Base-by-base conservation (phyloP, 2,329 filamentous ascomycete genomes). In the Hysterium pulicare region DNA sequence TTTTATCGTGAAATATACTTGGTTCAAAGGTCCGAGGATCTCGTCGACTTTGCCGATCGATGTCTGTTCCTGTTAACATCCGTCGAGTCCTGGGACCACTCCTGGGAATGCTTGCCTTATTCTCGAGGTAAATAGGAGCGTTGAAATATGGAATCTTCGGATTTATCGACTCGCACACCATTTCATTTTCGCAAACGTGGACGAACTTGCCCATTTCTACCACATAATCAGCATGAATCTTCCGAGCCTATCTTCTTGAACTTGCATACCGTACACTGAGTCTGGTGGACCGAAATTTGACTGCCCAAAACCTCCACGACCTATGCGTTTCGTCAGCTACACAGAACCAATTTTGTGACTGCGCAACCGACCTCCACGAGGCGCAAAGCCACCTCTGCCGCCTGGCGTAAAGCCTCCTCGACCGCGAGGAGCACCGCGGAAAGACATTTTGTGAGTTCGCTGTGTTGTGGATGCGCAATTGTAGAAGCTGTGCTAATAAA, bases 141-240 rank as follows among this genome's bases (percentile, higher is more conserved):
- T 96, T 97, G 84, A 98, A 98, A 76, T 95, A 95, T 49, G 93
- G 93, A 52, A 98, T 86, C 75, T 97, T 97, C 59, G 86, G 76
- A 77, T 96, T 97, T 71, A 86, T 85, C 56, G 87, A 94, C 71
- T 90, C 84, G 86, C 91, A 96, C 58, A 98, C 86, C 79, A 98
- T 93, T 72, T 98, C 93, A 68, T 91, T 91, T 73, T 98, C 93
- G 74, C 87, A 91, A 45, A 90, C 84, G 75, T 98, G 93, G 67
- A 96, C 73, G 72, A 97, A 95, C 53, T 81, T 82, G 70, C 93
- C 93, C 86, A 98, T 89, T 74, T 96, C 93, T 84, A 32, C 22
- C 28, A 38, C 3, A 31, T 31, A 24, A 32, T 61, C 40, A 64
- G 58, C 48, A 41, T 13, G 28, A 22, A 20, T 33, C 43, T 23